Evolutionary conservation across 192 early-diverging fungal genomes (phyloP), one percentile per base, ranked within the genome.

Genomic region (Borealophlyctis nickersoniae): DNA sequence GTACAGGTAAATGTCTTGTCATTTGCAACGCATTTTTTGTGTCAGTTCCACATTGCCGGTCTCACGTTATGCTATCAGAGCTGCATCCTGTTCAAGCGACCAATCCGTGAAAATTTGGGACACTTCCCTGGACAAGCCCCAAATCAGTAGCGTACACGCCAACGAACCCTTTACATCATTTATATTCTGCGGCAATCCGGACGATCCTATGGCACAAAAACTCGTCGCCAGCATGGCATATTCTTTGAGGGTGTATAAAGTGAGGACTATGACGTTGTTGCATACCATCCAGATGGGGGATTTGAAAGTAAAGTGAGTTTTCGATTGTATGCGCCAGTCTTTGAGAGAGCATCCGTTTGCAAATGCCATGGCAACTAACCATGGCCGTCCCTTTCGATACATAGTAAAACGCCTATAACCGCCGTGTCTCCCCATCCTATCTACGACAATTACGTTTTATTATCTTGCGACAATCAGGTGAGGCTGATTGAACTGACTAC

Each of bases 161-260:
- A 85, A 85, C 63, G 82, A 83, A 56, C 82, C 82, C n/a, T 75
- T 85, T 63, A 84, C 76, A 31, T 70, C 68, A 3, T 85, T 85
- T 64, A 65, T 75, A 13, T 77, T 84, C 62, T 79, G 71, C 49
- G 77, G 78, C 49, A 62, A 62, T 51, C 32, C 56, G 2, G 62
- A 56, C 26, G 77, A 83, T 52, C 27, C 54, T 13, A 33, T 36
- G 23, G 58, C 64, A 48, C 72, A 76, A 49, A 77, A 68, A 31
- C 53, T 85, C 4, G 62, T 83, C n/a, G 74, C 71, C 1, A 77
- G 74, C 11, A 48, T 83, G 32, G 71, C 73, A 19, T 77, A 79
- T 49, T 72, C 66, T 9, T 49, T 85, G 7, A 63, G 81, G n/a
- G 67, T 85, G 4, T 85, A 83, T 61, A 79, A 72, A 45, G 29